Conservation (phyloP, 176 grass and related monocot genomes). For the Cocos nucifera region DNA sequence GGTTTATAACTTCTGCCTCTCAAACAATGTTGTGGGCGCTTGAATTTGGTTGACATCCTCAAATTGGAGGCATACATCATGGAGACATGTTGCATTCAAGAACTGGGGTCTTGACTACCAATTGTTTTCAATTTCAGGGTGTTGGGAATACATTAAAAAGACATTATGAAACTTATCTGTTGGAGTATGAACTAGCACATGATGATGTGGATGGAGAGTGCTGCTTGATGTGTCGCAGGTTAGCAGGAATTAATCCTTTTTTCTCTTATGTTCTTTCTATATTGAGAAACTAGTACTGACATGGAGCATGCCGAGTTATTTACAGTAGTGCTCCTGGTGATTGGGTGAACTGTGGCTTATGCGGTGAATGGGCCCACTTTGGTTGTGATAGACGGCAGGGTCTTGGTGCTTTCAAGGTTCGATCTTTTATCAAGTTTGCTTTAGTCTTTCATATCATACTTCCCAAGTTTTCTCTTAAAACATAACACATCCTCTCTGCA, state of each 20-base stretch:
- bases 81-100: too few species aligned
- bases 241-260: not conserved
- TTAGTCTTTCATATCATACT: too few species aligned
- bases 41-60: too few species aligned
- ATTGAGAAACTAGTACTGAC: too few species aligned
- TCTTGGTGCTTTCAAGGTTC: conserved; percentile 62
- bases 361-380: conserved; percentile 71
- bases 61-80: too few species aligned
- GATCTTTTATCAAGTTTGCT: not conserved
- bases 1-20: too few species aligned
- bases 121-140: conserved; percentile 25
- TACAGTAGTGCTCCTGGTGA: conserved; percentile 61
- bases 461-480: too few species aligned
- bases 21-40: too few species aligned
- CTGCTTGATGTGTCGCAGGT: conserved; percentile 67
- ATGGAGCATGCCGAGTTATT: not conserved
- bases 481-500: too few species aligned
- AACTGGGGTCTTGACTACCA: too few species aligned
- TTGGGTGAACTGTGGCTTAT: conserved; percentile 73
- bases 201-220: conserved; percentile 60
- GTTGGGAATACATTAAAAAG: conserved; percentile 71
- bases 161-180: conserved; percentile 68
- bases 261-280: too few species aligned
- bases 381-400: conserved; percentile 69
- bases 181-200: conserved; percentile 73